Evolutionary conservation across 2,329 filamentous ascomycete species (phyloP).

Genomic region (Colletotrichum chlorophyti): DNA sequence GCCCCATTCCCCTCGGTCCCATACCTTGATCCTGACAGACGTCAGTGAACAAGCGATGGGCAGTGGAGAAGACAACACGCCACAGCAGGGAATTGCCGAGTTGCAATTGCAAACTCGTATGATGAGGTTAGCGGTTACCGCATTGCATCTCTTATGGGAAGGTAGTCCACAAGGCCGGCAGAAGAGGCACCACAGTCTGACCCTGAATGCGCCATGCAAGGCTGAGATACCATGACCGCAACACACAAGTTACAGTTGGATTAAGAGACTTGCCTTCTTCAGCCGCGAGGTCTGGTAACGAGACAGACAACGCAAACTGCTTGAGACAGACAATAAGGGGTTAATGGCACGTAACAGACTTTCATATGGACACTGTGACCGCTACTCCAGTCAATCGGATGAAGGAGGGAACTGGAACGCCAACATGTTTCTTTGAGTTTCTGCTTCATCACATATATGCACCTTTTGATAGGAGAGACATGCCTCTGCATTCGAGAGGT

Average conservation of each 20-base stretch:
- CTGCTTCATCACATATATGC: too few relatives aligned
- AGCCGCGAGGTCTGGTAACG: too few relatives aligned
- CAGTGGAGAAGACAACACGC: constrained; percentile 17
- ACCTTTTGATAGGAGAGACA: too few relatives aligned
- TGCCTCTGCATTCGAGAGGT: too few relatives aligned
- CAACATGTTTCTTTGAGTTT: neutral
- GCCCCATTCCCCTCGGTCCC: neutral
- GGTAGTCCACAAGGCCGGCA: too few relatives aligned
- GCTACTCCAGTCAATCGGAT: constrained; percentile 2
- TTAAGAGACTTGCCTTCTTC: too few relatives aligned
- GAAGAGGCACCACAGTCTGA: too few relatives aligned
- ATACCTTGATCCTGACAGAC: constrained; percentile 18
- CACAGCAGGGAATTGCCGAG: constrained; percentile 24
- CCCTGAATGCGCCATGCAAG: neutral
- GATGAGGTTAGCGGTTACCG: constrained; percentile 20
- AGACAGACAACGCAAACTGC: too few relatives aligned
- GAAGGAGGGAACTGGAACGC: too few relatives aligned
- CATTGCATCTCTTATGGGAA: neutral
- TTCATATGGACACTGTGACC: constrained; percentile 9
- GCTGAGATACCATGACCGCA: too few relatives aligned
- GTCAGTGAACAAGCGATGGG: constrained; percentile 24
- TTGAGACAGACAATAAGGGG: neutral
- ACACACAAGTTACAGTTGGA: too few relatives aligned
- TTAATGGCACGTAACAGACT: neutral
- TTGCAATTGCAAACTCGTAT: constrained; percentile 27